phyloP scores from a whole-genome alignment of 169 alveolate genomes.

The Eimeria praecox region DNA sequence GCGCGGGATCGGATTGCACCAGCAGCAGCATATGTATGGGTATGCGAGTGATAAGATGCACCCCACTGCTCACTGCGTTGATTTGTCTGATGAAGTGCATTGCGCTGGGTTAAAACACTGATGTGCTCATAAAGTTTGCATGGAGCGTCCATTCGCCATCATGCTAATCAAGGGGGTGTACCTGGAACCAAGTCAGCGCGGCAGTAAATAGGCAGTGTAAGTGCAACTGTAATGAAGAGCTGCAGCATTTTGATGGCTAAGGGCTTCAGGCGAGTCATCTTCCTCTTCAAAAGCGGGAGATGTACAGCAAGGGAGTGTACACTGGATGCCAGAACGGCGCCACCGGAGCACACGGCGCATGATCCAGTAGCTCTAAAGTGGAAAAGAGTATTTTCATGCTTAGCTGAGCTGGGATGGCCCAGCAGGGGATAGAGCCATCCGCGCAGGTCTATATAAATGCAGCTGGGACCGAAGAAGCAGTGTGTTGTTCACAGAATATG shows the following conservation, averaged over 20 bases:
- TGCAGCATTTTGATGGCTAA: not conserved
- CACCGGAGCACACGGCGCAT: not conserved
- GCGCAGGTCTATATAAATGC: not conserved
- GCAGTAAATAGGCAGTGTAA: slow-evolving; percentile 1
- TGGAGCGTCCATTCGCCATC: not conserved
- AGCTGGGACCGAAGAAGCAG: not conserved
- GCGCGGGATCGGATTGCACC: not conserved
- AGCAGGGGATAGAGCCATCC: not conserved
- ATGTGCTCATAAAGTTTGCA: not conserved
- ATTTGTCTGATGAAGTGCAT: not conserved
- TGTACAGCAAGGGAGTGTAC: not conserved
- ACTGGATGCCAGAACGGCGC: not conserved
- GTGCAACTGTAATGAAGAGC: not conserved
- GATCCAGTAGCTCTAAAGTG: not conserved
- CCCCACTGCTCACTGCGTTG: not conserved
- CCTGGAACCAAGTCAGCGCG: slow-evolving; percentile 48
- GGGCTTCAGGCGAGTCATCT: not conserved
- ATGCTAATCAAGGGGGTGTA: not conserved
- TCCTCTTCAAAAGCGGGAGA: not conserved
- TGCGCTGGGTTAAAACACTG: not conserved
- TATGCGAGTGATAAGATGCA: not conserved
- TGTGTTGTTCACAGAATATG: not conserved
- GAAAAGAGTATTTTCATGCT: not conserved
- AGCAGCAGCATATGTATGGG: not conserved
- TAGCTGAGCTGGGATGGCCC: not conserved